A percentile compares a stretch with the other conserved stretches of the same genome.
Conservation (phyloP, 768 basidiomycete genomes). For the Naganishia vaughanmartiniae region DNA sequence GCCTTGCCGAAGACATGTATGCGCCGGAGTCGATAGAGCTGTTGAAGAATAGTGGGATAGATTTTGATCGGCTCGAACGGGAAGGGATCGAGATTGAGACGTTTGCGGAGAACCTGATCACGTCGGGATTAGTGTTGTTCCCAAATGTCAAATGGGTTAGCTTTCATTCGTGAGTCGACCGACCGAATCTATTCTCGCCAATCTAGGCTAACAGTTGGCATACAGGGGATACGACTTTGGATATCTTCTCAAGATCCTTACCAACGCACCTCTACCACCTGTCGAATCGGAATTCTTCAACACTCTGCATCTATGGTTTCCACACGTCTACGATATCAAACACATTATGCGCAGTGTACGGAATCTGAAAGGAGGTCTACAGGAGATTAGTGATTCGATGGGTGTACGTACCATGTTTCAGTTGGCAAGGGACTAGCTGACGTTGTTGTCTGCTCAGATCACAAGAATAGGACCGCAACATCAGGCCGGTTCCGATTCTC, state of each 20-base stretch:
- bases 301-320: constrained; percentile 85
- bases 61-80: constrained; percentile 89
- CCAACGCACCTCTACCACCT: constrained; percentile 73
- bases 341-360: constrained; percentile 85
- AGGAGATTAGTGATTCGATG: constrained; percentile 93
- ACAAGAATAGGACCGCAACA: constrained; percentile 84
- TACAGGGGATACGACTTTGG: constrained; percentile 96
- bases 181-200: neutral
- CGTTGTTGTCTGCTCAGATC: constrained; percentile 58
- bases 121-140: constrained; percentile 84
- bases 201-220: neutral
- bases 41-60: constrained; percentile 89
- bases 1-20: constrained; percentile 92
- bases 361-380: constrained; percentile 77
- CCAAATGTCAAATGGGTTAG: constrained; percentile 94
- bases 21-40: constrained; percentile 96
- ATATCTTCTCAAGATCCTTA: constrained; percentile 89
- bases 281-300: constrained; percentile 88
- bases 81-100: constrained; percentile 87
- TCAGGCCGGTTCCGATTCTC: constrained; percentile 95
- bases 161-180: constrained; percentile 78
- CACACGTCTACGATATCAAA: constrained; percentile 95
- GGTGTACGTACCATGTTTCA: constrained; percentile 62
- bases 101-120: constrained; percentile 95
- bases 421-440: neutral